Evolutionary conservation across 306 rosid genomes (phyloP).

Genomic region (Citrullus colocynthis): DNA sequence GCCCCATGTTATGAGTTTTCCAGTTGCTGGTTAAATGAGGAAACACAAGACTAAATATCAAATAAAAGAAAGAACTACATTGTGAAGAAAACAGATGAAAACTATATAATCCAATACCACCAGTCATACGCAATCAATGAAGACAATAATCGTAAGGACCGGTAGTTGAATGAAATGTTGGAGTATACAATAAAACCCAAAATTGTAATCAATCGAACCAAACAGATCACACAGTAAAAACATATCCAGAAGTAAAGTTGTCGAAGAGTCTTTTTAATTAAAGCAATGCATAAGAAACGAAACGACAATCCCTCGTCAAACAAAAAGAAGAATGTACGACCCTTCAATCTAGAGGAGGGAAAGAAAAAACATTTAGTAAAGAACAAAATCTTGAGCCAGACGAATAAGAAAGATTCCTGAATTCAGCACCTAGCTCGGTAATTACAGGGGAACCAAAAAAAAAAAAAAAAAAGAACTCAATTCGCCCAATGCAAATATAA

Average conservation of each 20-base stretch:
- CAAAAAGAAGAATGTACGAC: neutral
- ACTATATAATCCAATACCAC: neutral
- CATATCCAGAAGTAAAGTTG: neutral
- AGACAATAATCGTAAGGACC: neutral
- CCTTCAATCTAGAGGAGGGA: conserved; percentile 1
- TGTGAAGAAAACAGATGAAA: neutral
- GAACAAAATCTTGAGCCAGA: neutral
- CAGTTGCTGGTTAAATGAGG: conserved; percentile 35
- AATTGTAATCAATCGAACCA: neutral
- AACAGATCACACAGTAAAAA: neutral
- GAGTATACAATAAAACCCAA: neutral
- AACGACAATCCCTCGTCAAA: neutral
- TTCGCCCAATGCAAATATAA: neutral
- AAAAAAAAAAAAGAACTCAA: neutral
- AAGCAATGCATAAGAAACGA: neutral
- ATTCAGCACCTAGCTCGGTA: neutral
- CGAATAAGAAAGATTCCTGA: neutral
- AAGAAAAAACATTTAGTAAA: neutral
- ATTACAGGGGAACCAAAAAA: neutral
- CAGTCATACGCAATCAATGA: neutral
- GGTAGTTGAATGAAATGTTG: neutral
- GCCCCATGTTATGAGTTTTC: conserved; percentile 96
- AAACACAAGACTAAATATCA: neutral
- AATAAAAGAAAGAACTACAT: neutral
- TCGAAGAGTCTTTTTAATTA: neutral